These are phyloP conservation scores for Oryza punctata DNA, from an alignment of 176 grass and related monocot genomes.

Conservation along the genomic window DNA sequence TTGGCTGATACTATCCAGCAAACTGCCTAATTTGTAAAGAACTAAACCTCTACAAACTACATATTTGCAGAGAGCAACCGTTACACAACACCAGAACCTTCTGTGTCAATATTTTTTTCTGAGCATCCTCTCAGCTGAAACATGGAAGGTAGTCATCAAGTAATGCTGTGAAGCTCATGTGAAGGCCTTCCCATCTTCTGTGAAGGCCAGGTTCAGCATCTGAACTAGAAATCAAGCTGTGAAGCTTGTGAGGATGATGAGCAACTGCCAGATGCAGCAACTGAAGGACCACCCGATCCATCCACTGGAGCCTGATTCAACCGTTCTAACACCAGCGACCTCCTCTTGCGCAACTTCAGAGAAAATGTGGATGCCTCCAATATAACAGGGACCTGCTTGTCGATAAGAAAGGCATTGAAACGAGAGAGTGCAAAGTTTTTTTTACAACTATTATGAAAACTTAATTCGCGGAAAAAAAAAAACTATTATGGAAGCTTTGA, in stretches of 20 bases:
- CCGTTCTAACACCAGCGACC: constrained; percentile 74
- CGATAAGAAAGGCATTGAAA: constrained; percentile 10
- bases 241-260: constrained; percentile 60
- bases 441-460: not conserved
- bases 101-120: not conserved
- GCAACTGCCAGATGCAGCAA: constrained; percentile 63
- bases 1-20: not conserved
- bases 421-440: not conserved
- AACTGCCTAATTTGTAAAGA: not conserved
- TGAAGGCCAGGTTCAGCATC: not conserved
- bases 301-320: constrained; percentile 93
- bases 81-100: not conserved
- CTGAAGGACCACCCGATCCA: constrained; percentile 68
- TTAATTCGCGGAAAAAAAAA: too few species aligned
- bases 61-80: not conserved
- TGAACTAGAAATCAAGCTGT: constrained; percentile 67
- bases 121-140: not conserved
- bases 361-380: constrained; percentile 83
- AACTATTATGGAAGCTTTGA: not conserved
- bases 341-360: constrained; percentile 75
- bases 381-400: constrained; percentile 74
- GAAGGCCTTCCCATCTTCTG: not conserved
- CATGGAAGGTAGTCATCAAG: not conserved
- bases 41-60: not conserved
- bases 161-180: not conserved